Evolutionary conservation across 2,329 filamentous ascomycete species (phyloP).

Genomic region (Cordyceps cateniannulata): DNA sequence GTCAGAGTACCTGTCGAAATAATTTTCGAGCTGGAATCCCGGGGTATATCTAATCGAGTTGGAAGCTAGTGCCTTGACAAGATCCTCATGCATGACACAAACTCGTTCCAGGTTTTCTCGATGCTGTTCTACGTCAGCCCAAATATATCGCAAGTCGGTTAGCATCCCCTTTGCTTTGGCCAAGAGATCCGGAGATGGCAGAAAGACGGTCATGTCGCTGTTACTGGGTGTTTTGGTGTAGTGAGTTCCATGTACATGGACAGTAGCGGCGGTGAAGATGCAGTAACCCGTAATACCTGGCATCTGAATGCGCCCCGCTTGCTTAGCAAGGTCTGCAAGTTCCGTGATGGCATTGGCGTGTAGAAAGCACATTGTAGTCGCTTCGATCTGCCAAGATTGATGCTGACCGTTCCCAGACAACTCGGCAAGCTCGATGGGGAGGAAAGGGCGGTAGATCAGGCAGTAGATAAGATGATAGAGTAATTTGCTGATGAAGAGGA

Average conservation of each 20-base stretch:
- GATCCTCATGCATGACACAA: conserved; percentile 69
- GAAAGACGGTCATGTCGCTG: conserved; percentile 56
- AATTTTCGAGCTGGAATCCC: conserved; percentile 79
- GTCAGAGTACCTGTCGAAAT: conserved; percentile 71
- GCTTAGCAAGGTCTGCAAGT: conserved; percentile 70
- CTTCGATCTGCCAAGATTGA: conserved; percentile 88
- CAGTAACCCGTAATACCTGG: conserved; percentile 82
- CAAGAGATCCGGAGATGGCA: conserved; percentile 60
- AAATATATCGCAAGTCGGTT: conserved; percentile 65
- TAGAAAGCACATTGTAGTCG: conserved; percentile 78
- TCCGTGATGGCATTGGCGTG: conserved; percentile 86
- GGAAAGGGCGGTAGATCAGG: conserved; percentile 77
- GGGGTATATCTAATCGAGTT: conserved; percentile 65
- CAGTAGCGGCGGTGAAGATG: conserved; percentile 78
- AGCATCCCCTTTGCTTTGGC: conserved; percentile 75
- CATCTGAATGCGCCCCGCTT: conserved; percentile 72
- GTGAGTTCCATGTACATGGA: conserved; percentile 80
- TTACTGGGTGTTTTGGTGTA: conserved; percentile 52
- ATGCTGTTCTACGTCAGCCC: conserved; percentile 75
- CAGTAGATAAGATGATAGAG: conserved; percentile 85
- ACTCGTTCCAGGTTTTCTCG: conserved; percentile 71
- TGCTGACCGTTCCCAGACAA: conserved; percentile 75
- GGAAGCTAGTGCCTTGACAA: conserved; percentile 65
- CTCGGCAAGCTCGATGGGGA: conserved; percentile 77
- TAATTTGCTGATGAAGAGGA: conserved; percentile 74